Evolutionary conservation across 441 rosid species (phyloP).

Genomic region (Populus hybrid): DNA sequence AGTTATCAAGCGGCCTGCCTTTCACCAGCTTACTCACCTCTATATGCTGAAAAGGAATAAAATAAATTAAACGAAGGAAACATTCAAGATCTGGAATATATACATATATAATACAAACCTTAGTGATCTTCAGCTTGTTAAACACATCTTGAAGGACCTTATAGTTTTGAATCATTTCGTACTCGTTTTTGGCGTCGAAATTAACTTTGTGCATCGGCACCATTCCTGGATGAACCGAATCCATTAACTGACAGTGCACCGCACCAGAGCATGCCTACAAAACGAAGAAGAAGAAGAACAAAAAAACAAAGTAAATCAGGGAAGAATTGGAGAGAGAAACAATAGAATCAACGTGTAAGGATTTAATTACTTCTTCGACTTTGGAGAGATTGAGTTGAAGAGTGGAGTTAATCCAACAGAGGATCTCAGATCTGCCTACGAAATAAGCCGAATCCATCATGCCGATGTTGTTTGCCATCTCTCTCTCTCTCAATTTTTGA

Average conservation of each 20-base stretch:
- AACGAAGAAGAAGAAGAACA: too few species aligned
- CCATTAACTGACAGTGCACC: slow-evolving; percentile 87
- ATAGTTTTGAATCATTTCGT: slow-evolving; percentile 90
- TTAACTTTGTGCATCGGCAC: too few species aligned
- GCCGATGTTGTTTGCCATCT: slow-evolving; percentile 71
- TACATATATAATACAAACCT: slow-evolving; percentile 39
- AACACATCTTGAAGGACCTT: slow-evolving; percentile 95
- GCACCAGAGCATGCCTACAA: slow-evolving; percentile 59
- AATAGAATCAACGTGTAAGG: too few species aligned
- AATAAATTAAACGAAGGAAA: background rate
- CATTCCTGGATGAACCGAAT: too few species aligned
- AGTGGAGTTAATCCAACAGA: slow-evolving; percentile 85
- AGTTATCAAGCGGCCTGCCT: slow-evolving; percentile 89
- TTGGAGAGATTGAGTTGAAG: slow-evolving; percentile 84
- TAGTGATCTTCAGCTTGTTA: slow-evolving; percentile 84
- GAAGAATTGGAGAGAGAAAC: too few species aligned
- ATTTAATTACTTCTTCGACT: slow-evolving; percentile 71
- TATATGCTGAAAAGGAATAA: slow-evolving; percentile 46
- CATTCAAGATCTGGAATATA: background rate
- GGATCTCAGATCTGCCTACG: slow-evolving; percentile 95
- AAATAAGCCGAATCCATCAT: slow-evolving; percentile 89
- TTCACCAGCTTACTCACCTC: slow-evolving; percentile 89
- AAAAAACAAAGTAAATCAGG: too few species aligned
- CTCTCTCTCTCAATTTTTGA: background rate
- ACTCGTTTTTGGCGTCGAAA: slow-evolving; percentile 52